These are phyloP conservation scores for Nelumbo lutea DNA, from an alignment of 164 flowering plant species.

Conservation along the genomic window DNA sequence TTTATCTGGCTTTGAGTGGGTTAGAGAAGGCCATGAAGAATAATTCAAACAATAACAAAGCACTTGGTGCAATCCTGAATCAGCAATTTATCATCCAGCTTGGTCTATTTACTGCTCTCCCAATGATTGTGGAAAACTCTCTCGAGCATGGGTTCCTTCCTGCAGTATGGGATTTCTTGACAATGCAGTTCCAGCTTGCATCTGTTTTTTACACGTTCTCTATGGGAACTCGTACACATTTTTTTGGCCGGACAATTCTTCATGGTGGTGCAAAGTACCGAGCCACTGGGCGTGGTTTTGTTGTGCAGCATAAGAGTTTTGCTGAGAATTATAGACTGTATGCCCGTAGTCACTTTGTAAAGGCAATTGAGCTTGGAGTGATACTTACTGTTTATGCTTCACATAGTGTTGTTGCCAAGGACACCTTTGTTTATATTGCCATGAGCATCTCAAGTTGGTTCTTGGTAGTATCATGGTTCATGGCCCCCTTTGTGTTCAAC, in stretches of 20 bases:
- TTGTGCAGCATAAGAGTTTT: constrained; percentile 86
- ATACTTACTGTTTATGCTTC: constrained; percentile 74
- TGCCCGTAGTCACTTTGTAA: constrained; percentile 93
- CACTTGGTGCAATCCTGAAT: constrained; percentile 66
- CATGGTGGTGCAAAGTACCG: constrained; percentile 98
- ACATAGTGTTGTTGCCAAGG: constrained; percentile 45
- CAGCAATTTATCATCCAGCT: constrained; percentile 87
- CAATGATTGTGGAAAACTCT: constrained; percentile 85
- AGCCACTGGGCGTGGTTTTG: constrained; percentile 98
- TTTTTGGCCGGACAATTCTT: constrained; percentile 89
- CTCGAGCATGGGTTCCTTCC: constrained; percentile 81
- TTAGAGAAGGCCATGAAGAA: constrained; percentile 41
- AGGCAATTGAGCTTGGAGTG: constrained; percentile 85
- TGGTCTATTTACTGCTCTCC: constrained; percentile 90
- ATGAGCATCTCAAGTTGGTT: constrained; percentile 90
- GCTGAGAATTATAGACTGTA: constrained; percentile 87
- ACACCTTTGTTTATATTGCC: constrained; percentile 65
- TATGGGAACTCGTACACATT: constrained; percentile 86
- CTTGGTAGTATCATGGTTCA: constrained; percentile 81
- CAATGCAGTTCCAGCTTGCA: constrained; percentile 87
- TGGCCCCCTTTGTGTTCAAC: constrained; percentile 86
- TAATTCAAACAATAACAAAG: constrained; percentile 41
- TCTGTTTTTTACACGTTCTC: constrained; percentile 86
- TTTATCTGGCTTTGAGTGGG: constrained; percentile 88
- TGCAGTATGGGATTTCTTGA: constrained; percentile 83